Percentiles rank a stretch among this genome's conserved stretches.
Evolutionary conservation across 768 basidiomycete species (phyloP).

Genomic region (Tylopilus felleus): DNA sequence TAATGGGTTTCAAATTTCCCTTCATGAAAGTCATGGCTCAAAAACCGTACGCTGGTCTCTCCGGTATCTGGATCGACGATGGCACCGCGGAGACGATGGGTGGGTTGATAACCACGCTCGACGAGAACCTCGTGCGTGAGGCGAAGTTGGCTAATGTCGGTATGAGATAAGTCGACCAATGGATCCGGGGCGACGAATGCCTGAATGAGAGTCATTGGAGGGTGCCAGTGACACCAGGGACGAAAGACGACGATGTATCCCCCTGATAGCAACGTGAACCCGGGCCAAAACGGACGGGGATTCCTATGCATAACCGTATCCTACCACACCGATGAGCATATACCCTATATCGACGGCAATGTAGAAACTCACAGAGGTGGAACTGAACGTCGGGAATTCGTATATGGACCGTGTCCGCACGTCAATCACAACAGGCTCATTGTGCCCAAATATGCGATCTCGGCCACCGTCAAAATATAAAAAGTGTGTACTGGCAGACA

Average conservation of each 20-base stretch:
- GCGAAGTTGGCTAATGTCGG: conserved; percentile 2
- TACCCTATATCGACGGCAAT: not conserved
- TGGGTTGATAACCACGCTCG: conserved; percentile 3
- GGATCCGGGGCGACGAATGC: conserved; percentile 14
- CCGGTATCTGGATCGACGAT: conserved; percentile 13
- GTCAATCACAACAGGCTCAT: conserved; percentile 16
- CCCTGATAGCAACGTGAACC: conserved; percentile 14
- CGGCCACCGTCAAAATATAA: conserved; percentile 17
- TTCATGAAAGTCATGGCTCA: not conserved
- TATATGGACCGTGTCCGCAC: conserved; percentile 15
- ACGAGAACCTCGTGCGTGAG: conserved; percentile 21
- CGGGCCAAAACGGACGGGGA: conserved; percentile 3
- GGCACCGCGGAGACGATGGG: conserved; percentile 11
- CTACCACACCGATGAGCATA: conserved; percentile 4
- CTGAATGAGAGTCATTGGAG: conserved; percentile 16
- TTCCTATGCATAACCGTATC: not conserved
- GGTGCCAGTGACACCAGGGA: conserved; percentile 1
- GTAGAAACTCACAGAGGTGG: conserved; percentile 11
- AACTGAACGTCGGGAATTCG: conserved; percentile 16
- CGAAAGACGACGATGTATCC: conserved; percentile 15
- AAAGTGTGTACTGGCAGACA: conserved; percentile 13
- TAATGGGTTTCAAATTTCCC: conserved; percentile 9
- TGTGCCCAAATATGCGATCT: conserved; percentile 10
- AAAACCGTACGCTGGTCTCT: conserved; percentile 11
- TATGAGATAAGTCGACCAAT: not conserved